Percentiles rank a stretch among this genome's conserved stretches.
Conservation (phyloP, 768 basidiomycete species). For the Phallus indusiatus region DNA sequence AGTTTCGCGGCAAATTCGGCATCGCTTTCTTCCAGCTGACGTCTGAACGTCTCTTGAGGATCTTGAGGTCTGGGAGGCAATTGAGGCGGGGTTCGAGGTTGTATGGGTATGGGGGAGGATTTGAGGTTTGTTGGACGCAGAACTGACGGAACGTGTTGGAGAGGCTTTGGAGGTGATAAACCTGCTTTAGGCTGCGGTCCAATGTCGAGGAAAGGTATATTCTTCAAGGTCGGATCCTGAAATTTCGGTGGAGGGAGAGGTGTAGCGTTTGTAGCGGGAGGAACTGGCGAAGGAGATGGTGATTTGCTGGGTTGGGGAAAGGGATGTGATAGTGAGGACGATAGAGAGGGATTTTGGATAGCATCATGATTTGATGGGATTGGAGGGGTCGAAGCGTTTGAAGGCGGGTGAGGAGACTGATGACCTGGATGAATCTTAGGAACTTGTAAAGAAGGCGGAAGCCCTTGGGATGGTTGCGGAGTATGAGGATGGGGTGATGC, state of each 20-base stretch:
- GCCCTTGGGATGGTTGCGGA: background rate
- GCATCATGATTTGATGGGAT: background rate
- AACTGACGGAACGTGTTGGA: slow-evolving; percentile 9
- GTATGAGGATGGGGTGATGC: background rate
- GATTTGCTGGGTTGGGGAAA: background rate
- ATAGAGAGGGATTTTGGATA: background rate
- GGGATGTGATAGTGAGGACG: background rate
- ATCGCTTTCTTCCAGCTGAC: slow-evolving; percentile 9
- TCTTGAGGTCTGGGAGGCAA: background rate
- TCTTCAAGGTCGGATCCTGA: slow-evolving; percentile 2
- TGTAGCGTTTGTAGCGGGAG: background rate
- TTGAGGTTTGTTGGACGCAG: slow-evolving; percentile 4
- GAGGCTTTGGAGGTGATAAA: background rate
- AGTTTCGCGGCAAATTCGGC: slow-evolving; percentile 8
- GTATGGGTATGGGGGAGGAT: slow-evolving; percentile 5
- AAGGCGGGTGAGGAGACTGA: background rate
- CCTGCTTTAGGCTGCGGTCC: background rate
- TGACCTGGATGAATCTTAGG: background rate
- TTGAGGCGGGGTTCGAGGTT: background rate
- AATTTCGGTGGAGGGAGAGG: background rate
- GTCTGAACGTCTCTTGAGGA: background rate
- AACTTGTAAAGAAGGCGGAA: background rate
- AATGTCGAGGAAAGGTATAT: slow-evolving; percentile 9
- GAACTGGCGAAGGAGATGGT: background rate
- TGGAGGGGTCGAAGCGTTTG: background rate